Conservation (phyloP, 805 yeast species). For the Saccharomycopsis microspora region DNA sequence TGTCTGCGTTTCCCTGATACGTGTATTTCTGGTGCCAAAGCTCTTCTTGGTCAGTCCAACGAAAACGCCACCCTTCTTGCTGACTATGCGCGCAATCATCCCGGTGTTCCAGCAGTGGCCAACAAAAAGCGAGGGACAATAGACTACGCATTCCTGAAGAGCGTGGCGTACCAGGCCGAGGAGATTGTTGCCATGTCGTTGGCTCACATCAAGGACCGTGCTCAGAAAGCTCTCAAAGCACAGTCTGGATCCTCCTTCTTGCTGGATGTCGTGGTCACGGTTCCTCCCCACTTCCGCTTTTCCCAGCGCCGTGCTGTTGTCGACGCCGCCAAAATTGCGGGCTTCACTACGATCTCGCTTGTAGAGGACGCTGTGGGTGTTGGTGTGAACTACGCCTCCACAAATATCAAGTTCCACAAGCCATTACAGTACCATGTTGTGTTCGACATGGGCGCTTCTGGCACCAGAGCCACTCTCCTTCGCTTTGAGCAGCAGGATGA, state of each 20-base stretch:
- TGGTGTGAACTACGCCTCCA: conserved; percentile 68
- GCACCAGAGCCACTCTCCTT: conserved; percentile 79
- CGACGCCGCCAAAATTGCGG: conserved; percentile 66
- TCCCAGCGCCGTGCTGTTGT: conserved; percentile 58
- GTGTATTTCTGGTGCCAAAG: conserved; percentile 57
- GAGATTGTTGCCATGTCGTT: conserved; percentile 80
- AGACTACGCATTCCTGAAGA: conserved; percentile 40
- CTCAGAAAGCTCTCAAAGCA: conserved; percentile 45
- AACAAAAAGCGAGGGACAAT: conserved; percentile 40
- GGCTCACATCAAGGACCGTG: conserved; percentile 52
- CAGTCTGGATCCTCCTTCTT: conserved; percentile 40
- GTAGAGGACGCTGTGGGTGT: conserved; percentile 92
- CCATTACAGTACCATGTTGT: conserved; percentile 53
- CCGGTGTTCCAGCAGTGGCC: conserved; percentile 42
- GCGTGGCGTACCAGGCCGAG: conserved; percentile 39
- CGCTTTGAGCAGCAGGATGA: conserved; percentile 38
- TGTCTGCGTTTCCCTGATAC: conserved; percentile 65
- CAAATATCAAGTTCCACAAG: conserved; percentile 25
- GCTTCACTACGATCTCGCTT: conserved; percentile 43
- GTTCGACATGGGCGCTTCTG: conserved; percentile 89
- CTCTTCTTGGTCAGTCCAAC: conserved; percentile 52
- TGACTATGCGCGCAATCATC: conserved; percentile 42
- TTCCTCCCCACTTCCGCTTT: conserved; percentile 60
- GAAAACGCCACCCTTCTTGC: conserved; percentile 32
- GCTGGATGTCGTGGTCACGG: conserved; percentile 60